Evolutionary conservation across 23 red algal species (phyloP), one percentile per base, ranked within the genome.

Genomic region (Agarophyton chilense): DNA sequence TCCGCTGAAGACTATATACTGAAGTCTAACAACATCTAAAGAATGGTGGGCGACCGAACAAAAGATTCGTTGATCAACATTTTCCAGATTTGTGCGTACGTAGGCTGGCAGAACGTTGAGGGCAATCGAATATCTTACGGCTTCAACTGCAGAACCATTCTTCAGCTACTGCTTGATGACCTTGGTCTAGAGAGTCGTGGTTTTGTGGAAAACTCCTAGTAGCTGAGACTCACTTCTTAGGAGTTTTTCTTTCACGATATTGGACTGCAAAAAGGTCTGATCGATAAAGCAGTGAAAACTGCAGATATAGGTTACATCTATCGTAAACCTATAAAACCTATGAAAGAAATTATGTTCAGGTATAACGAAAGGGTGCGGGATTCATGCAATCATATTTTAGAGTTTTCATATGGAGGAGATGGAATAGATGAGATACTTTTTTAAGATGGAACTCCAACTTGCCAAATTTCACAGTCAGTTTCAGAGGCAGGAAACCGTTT

Each of bases 211-310:
- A 98, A 98, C 72, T 96, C 93, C 0, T 98, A 98, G 77, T 53
- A 95, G 29, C 84, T 90, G 22, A 93, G 96, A 2, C 77, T 98
- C 40, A 93, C 93, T 11, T 90, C 96, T 2, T 84, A 89, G 34
- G 96, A 98, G 79, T 93, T 98, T 67, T 98, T 98, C 86, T 95
- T 98, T 84, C 96, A 98, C 42, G 96, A 93, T 10, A 98, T 98
- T 93, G 94, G 96, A 65, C 93, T 93, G 0, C 90, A 93, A 43
- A 93, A 98, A 68, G 96, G 96, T 53, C 87, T 98, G 28, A 98
- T 98, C 68, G 96, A 98, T 79, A 98, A 93, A 40, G 96, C 96
- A 19, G 96, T 98, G 55, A 98, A 98, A 56, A 98, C 96, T 6
- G 93, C 96, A 51, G 96, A 98, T 53, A 98, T 93, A 45, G 96